Conservation (phyloP, 2,329 filamentous ascomycete species). For the Penicillium sclerotigenum region DNA sequence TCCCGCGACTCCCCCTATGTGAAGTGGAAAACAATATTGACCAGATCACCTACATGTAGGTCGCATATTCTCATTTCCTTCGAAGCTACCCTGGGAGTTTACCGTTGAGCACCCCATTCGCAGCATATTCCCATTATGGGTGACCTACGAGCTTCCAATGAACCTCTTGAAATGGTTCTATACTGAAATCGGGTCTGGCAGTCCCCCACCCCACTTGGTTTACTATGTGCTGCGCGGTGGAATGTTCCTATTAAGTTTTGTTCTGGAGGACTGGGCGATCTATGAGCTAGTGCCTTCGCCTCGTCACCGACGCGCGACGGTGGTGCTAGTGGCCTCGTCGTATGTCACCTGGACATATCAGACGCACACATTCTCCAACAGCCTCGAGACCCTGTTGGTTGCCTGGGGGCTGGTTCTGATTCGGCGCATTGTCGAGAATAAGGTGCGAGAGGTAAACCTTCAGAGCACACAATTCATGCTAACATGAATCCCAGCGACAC, state of each 20-base stretch:
- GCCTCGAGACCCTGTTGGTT: constrained; percentile 87
- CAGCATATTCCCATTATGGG: constrained; percentile 95
- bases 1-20: constrained; percentile 3
- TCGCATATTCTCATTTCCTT: constrained; percentile 87
- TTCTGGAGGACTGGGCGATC: constrained; percentile 95
- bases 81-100: constrained; percentile 93
- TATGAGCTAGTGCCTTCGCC: constrained; percentile 81
- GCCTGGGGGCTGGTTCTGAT: constrained; percentile 92
- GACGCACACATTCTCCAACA: constrained; percentile 97
- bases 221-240: constrained; percentile 85
- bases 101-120: constrained; percentile 83
- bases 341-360: constrained; percentile 99
- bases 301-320: constrained; percentile 67
- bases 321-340: constrained; percentile 85
- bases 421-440: constrained; percentile 74
- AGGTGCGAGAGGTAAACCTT: constrained; percentile 49
- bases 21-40: constrained; percentile 5
- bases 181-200: constrained; percentile 75
- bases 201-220: constrained; percentile 72
- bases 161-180: constrained; percentile 88
- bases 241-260: constrained; percentile 95
- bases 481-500: constrained; percentile 54
- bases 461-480: background rate
- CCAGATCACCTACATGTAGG: constrained; percentile 53
- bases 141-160: constrained; percentile 91